Percentiles rank a stretch among this genome's conserved stretches.
Evolutionary conservation across 1,284 basidiomycete genomes (phyloP).

Genomic region (Ganoderma sinense): DNA sequence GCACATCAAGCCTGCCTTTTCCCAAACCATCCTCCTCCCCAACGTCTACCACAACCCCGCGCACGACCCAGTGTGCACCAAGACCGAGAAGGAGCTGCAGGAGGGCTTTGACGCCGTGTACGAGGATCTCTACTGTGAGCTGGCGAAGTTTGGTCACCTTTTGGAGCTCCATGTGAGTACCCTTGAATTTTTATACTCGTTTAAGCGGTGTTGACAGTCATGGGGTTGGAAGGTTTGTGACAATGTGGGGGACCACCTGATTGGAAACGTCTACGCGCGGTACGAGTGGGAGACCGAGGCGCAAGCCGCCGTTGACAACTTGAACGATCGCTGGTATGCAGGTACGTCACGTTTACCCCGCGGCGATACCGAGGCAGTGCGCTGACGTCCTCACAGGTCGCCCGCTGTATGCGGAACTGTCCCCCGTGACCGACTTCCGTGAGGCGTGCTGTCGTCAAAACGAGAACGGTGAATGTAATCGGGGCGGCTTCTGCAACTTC

Average conservation of each 20-base stretch:
- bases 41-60: slow-evolving; percentile 99
- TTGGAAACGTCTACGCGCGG: slow-evolving; percentile 98
- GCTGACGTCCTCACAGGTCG: slow-evolving; percentile 61
- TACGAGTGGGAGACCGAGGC: slow-evolving; percentile 99
- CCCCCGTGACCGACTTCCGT: slow-evolving; percentile 98
- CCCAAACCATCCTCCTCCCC: slow-evolving; percentile 96
- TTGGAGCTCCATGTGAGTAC: slow-evolving; percentile 90
- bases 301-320: slow-evolving; percentile 88
- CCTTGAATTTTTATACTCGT: slow-evolving; percentile 3
- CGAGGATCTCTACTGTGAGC: slow-evolving; percentile 92
- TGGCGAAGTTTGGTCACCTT: slow-evolving; percentile 94
- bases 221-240: slow-evolving; percentile 85
- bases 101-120: slow-evolving; percentile 98
- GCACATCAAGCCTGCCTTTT: slow-evolving; percentile 97
- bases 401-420: slow-evolving; percentile 97
- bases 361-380: not conserved
- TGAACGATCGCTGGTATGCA: slow-evolving; percentile 99
- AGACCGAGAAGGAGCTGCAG: slow-evolving; percentile 89
- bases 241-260: slow-evolving; percentile 98
- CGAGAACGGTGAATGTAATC: slow-evolving; percentile 95
- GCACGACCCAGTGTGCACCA: slow-evolving; percentile 88
- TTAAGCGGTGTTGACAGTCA: slow-evolving; percentile 9
- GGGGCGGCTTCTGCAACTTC: slow-evolving; percentile 98
- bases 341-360: slow-evolving; percentile 57
- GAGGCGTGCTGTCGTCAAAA: slow-evolving; percentile 99